These are phyloP conservation scores for Stephania japonica DNA, from an alignment of 164 flowering plant species.

Conservation along the genomic window DNA sequence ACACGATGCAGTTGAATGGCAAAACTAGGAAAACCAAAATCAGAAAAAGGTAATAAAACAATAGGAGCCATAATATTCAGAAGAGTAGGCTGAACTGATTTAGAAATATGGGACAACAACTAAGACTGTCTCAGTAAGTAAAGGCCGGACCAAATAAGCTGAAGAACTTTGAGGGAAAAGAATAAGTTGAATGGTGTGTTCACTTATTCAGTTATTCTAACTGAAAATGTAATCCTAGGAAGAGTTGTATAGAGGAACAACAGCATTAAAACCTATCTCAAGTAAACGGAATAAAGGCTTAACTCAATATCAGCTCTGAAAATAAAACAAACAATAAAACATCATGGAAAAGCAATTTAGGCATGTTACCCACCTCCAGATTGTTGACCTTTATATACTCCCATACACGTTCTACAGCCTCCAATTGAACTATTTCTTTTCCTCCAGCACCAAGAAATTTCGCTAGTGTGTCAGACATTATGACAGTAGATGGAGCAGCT, in stretches of 20 bases:
- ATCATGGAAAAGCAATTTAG: not conserved
- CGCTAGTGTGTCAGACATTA: slow-evolving; percentile 77
- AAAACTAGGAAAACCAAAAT: not conserved
- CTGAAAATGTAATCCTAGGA: not conserved
- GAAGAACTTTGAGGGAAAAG: not conserved
- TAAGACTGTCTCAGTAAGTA: not conserved
- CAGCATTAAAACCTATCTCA: not conserved
- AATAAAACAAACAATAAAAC: not conserved
- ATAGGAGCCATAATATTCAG: not conserved
- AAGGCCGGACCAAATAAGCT: not conserved
- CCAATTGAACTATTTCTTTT: slow-evolving; percentile 65
- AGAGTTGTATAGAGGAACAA: not conserved
- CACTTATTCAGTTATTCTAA: not conserved
- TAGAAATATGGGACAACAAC: not conserved
- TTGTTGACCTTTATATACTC: slow-evolving; percentile 69
- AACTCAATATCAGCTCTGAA: not conserved
- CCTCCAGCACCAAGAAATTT: slow-evolving; percentile 65
- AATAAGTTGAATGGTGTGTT: not conserved
- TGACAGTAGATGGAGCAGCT: slow-evolving; percentile 34
- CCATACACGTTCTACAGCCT: slow-evolving; percentile 57
- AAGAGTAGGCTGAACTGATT: not conserved
- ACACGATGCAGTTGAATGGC: not conserved
- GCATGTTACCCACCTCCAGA: slow-evolving; percentile 53
- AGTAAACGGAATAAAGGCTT: not conserved
- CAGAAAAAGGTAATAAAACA: not conserved